Evolutionary conservation across 495 filamentous ascomycete genomes (phyloP), one percentile per base, ranked within the genome.

Genomic region (Penicillium macrosclerotiorum): DNA sequence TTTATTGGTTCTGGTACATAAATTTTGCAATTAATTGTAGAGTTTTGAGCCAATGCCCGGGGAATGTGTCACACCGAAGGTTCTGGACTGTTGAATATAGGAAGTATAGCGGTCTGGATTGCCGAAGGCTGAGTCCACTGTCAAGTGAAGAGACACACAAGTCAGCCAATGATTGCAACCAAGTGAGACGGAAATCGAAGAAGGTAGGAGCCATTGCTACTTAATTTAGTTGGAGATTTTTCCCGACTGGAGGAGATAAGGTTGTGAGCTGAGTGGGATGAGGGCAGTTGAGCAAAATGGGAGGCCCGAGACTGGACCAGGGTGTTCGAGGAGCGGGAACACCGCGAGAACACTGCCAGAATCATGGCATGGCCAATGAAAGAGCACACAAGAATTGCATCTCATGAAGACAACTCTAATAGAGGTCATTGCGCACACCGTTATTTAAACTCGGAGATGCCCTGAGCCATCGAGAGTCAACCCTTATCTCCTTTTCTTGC

Each of bases 261-360:
- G 19, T 4, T 13, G 8, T 23, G 19, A 23, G 18, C 17, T 24
- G 35, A 24, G 20, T n/a, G 11, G 18, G 35, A 37, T 22, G 5
- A 1, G 14, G 8, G 25, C 18, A n/a, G n/a, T n/a, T n/a, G n/a
- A n/a, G n/a, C n/a, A 11, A 6, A 5, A 38, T 38, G 36, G 36
- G 36, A 38, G 36, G 36, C 36, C 36, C 36, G 36, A 38, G 36
- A 25, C 4, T 24, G 20, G n/a, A n/a, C 20, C 36, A 19, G 20
- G n/a, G 20, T 12, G 36, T 24, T 12, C n/a, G 17, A 25, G 23
- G 36, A 25, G 7, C 9, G 25, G 8, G 5, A 16, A 8, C 11
- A 38, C 9, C 36, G 25, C 11, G 3, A 8, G 18, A n/a, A 13
- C n/a, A n/a, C n/a, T n/a, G n/a, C n/a, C n/a, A n/a, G n/a, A n/a